phyloP scores from a whole-genome alignment of 768 basidiomycete species.

The Lyophyllum decastes region DNA sequence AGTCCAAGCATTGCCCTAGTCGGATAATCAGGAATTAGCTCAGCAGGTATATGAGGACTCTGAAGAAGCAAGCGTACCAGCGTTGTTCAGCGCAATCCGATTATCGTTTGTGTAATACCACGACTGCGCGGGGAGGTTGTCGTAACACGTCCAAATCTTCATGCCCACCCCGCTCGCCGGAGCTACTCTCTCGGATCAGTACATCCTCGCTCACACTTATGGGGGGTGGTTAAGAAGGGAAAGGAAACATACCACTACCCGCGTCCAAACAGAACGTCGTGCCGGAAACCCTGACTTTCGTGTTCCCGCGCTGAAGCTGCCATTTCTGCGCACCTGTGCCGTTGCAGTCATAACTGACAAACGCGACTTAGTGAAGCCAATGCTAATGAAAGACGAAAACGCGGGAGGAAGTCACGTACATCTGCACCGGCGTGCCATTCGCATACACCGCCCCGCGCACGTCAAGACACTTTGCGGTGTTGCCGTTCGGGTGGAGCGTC shows the following conservation, averaged over 20 bases:
- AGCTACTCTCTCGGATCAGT: constrained; percentile 7
- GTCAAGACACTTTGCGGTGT: background rate
- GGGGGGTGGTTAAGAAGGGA: no score
- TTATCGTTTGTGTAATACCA: constrained; percentile 31
- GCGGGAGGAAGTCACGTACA: background rate
- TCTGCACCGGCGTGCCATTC: background rate
- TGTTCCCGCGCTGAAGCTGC: constrained; percentile 25
- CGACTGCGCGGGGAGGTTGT: constrained; percentile 32
- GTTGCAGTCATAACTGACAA: constrained; percentile 34
- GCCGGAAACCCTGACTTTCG: constrained; percentile 29
- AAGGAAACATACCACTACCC: constrained; percentile 25
- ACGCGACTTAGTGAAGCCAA: background rate
- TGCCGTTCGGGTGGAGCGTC: constrained; percentile 2
- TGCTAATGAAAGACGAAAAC: background rate
- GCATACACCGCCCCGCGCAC: background rate
- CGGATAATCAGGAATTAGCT: background rate
- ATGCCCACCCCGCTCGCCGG: constrained; percentile 30
- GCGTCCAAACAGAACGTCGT: constrained; percentile 38
- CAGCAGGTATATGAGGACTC: no score
- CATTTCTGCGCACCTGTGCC: constrained; percentile 31
- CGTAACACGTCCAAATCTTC: constrained; percentile 38
- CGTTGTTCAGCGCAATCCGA: constrained; percentile 20
- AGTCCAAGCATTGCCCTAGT: constrained; percentile 28
- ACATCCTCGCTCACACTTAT: background rate
- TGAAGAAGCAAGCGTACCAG: background rate